Base-by-base conservation (phyloP, 2,329 filamentous ascomycete species). In the Berkeleyomyces rouxiae region DNA sequence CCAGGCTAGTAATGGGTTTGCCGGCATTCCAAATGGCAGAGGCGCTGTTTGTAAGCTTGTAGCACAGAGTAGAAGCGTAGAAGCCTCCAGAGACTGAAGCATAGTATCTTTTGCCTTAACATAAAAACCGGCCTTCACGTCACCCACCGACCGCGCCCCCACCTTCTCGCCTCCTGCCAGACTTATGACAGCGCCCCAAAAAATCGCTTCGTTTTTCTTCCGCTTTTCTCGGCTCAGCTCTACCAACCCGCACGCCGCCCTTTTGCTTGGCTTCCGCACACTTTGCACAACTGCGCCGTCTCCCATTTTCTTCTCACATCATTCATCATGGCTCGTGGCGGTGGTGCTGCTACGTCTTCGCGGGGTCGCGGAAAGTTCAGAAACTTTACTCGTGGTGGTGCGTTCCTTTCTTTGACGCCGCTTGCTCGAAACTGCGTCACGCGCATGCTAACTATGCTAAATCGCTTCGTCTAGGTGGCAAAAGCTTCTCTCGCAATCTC, bases 401-500 rank as follows among this genome's bases (percentile, higher is more conserved):
- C 69, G 81, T 70, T 23, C 43, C 36, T 2, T 11, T 44, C 58
- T 58, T 31, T 58, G 59, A 65, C 64, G 62, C 65, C 62, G 23
- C 23, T 23, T 23, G 23, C 23, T 23, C 23, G 23, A 23, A 23
- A 1, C 23, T 23, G 2, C 23, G 23, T 23, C 23, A 23, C 23
- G 23, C 23, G 23, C 58, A 4, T 55, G 51, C 51, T 69, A 64
- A 69, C 55, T 47, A 4, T 60, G 43, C 51, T 13, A n/a, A 42
- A 59, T 42, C n/a, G 3, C 44, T 37, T 42, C 37, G 33, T 37
- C 33, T 67, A 96, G 91, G 91, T 66, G 93, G 93, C 71, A 96
- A 96, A 76, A 86, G 95, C 71, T 99, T 95, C 77, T 96, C 91
- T 68, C 87, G 90, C 67, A 86, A 96, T 73, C 84, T 97, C 57